phyloP scores from a whole-genome alignment of 331 rosid species.

The Stylosanthes scabra region DNA sequence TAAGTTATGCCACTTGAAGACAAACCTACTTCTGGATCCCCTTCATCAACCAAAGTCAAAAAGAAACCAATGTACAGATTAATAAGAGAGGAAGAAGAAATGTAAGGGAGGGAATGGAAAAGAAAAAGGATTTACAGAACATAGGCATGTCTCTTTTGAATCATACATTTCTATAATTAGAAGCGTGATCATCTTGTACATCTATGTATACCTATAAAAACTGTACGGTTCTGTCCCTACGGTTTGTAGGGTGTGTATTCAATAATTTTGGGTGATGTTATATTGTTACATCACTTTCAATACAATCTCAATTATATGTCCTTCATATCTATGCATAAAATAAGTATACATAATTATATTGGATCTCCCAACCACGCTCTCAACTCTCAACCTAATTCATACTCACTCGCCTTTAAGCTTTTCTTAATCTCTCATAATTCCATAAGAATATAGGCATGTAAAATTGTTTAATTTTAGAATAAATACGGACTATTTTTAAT shows the following conservation, averaged over 20 bases:
- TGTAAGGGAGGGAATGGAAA: slow-evolving; percentile 22
- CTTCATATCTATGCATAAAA: too few species aligned
- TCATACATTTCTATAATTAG: slow-evolving; percentile 42
- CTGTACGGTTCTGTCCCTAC: background rate
- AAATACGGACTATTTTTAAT: too few species aligned
- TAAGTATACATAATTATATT: too few species aligned
- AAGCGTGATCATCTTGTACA: slow-evolving; percentile 46
- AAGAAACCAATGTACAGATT: slow-evolving; percentile 33
- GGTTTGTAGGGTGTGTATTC: background rate
- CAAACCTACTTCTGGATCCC: slow-evolving; percentile 53
- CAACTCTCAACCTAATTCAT: too few species aligned
- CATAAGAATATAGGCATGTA: too few species aligned
- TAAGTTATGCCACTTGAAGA: slow-evolving; percentile 55
- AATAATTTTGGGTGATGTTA: background rate
- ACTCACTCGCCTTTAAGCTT: too few species aligned
- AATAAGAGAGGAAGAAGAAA: background rate
- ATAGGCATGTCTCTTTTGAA: slow-evolving; percentile 37
- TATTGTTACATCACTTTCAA: too few species aligned
- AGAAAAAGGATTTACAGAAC: slow-evolving; percentile 34
- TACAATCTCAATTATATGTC: too few species aligned
- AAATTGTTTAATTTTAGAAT: too few species aligned
- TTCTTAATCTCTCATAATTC: too few species aligned
- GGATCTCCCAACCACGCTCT: too few species aligned
- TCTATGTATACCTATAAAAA: background rate
- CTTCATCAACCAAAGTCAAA: slow-evolving; percentile 54